These are phyloP conservation scores for Byssothecium circinans DNA, from an alignment of 2,329 filamentous ascomycete genomes.

Conservation along the genomic window DNA sequence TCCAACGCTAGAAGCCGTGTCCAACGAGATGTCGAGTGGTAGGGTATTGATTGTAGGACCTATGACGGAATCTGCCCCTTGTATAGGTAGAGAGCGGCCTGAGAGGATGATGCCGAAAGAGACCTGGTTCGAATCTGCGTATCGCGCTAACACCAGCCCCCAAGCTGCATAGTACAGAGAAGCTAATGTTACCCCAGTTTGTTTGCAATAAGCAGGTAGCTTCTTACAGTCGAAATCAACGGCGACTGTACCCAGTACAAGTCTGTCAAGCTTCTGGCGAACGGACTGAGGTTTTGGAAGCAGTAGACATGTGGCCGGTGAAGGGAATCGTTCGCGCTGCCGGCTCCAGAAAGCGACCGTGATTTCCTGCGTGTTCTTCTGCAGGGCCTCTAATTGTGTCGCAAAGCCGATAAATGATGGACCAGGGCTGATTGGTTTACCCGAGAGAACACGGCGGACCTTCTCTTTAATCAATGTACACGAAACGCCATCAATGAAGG, in stretches of 20 bases:
- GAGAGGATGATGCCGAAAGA: conserved; percentile 42
- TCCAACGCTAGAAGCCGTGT: not conserved
- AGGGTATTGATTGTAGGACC: conserved; percentile 42
- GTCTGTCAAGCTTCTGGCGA: not conserved
- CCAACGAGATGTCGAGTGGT: conserved; percentile 13
- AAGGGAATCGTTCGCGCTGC: not conserved
- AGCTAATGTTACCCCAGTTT: conserved; percentile 11
- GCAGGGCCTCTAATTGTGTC: conserved; percentile 6
- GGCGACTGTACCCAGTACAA: not conserved
- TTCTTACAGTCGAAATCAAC: not conserved
- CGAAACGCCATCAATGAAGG: conserved; percentile 39
- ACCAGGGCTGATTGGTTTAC: conserved; percentile 8
- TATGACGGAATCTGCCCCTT: conserved; percentile 28
- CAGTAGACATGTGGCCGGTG: not conserved
- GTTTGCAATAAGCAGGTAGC: not conserved
- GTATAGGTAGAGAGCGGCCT: conserved; percentile 39
- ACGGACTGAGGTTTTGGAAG: not conserved
- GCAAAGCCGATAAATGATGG: conserved; percentile 5
- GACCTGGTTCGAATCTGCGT: conserved; percentile 35
- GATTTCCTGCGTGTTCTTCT: conserved; percentile 1
- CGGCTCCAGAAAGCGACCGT: conserved; percentile 11
- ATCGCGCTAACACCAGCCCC: conserved; percentile 37
- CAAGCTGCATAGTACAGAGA: conserved; percentile 41
- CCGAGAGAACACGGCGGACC: conserved; percentile 15
- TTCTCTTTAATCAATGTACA: conserved; percentile 20